Percentiles rank a stretch among this genome's conserved stretches.
Evolutionary conservation across 306 rosid species (phyloP).

Genomic region (Prunus persica): Prunus_persica_NCBIv2 NC_034009.1:26901001-26901500

Average conservation of each 20-base stretch:
- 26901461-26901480: too few relatives aligned
- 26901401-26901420: too few relatives aligned
- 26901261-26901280: conserved; percentile 73
- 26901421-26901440: too few relatives aligned
- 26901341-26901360: not conserved
- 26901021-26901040: not conserved
- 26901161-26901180: not conserved
- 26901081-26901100: too few relatives aligned
- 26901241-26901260: conserved; percentile 12
- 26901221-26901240: conserved; percentile 32
- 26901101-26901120: too few relatives aligned
- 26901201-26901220: not conserved
- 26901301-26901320: conserved; percentile 38
- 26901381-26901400: not conserved
- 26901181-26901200: not conserved
- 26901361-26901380: not conserved
- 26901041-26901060: not conserved
- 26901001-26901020: not conserved
- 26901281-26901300: conserved; percentile 67
- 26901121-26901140: too few relatives aligned
- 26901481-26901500: too few relatives aligned
- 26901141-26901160: too few relatives aligned
- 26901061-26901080: too few relatives aligned
- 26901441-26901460: too few relatives aligned
- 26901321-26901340: rapidly evolving